phyloP scores from a whole-genome alignment of 208 protist genomes.

The Leishmania gerbilli region DNA sequence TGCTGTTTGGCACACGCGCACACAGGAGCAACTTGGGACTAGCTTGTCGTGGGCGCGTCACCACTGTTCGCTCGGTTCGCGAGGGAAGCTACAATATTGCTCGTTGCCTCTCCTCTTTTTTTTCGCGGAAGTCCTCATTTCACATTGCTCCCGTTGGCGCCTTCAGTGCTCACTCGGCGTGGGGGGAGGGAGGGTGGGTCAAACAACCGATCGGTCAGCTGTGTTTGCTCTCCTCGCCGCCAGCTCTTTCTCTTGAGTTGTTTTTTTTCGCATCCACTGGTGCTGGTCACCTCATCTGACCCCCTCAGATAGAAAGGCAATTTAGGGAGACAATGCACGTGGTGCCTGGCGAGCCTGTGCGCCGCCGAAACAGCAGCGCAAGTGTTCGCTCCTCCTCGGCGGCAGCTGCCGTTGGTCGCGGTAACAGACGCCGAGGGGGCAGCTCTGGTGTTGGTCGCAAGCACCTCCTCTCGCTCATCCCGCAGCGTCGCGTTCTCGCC shows the following conservation, averaged over 20 bases:
- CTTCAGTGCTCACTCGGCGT: background rate
- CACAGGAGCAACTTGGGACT: background rate
- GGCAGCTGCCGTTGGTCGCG: background rate
- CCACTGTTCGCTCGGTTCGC: background rate
- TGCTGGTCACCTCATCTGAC: background rate
- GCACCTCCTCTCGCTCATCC: background rate
- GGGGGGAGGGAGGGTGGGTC: background rate
- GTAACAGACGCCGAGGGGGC: constrained; percentile 6
- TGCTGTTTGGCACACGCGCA: constrained; percentile 2
- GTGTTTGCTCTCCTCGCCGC: background rate
- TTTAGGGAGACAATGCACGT: constrained; percentile 9
- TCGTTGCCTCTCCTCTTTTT: background rate
- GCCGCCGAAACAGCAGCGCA: constrained; percentile 21
- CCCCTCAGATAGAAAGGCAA: background rate
- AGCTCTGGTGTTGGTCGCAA: background rate
- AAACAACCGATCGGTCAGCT: background rate
- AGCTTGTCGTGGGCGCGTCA: background rate
- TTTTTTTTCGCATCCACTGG: background rate
- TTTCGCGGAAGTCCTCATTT: background rate
- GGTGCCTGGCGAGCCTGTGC: constrained; percentile 6
- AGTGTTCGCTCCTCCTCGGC: background rate
- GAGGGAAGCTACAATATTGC: background rate
- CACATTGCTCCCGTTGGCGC: background rate
- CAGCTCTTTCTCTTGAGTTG: background rate
- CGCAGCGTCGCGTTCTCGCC: constrained; percentile 1